Percentiles rank a stretch among this genome's conserved stretches.
These are phyloP conservation scores for Bruguiera parviflora DNA, from an alignment of 345 rosid species.

Conservation along the genomic window DNA sequence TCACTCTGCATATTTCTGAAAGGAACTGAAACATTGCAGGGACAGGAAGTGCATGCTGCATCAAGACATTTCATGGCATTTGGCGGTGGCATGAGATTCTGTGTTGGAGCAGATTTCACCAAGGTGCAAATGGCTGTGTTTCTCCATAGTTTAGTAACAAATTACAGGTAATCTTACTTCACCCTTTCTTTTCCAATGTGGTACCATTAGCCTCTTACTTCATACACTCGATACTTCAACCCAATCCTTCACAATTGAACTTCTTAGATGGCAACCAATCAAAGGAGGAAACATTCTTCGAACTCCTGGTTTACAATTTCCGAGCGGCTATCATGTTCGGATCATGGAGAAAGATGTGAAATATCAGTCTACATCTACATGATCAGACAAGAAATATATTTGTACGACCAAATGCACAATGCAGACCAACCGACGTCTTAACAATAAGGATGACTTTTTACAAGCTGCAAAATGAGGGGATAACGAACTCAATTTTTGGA, in stretches of 20 bases:
- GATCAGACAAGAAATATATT: constrained; percentile 7
- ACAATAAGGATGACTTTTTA: constrained; percentile 1
- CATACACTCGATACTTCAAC: neutral
- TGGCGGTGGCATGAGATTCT: constrained; percentile 97
- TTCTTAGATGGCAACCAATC: constrained; percentile 61
- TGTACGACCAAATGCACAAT: neutral
- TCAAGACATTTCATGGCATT: constrained; percentile 88
- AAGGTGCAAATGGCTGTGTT: constrained; percentile 83
- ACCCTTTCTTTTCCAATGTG: too few relatives aligned
- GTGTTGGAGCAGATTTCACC: constrained; percentile 90
- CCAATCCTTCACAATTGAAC: constrained; percentile 14
- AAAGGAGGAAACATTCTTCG: constrained; percentile 72
- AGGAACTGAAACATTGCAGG: constrained; percentile 39
- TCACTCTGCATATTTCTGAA: neutral
- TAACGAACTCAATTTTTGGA: neutral
- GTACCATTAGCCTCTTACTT: too few relatives aligned
- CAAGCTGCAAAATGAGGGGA: constrained; percentile 19
- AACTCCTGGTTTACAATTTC: constrained; percentile 89
- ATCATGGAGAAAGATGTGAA: constrained; percentile 40
- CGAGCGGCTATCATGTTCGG: constrained; percentile 64
- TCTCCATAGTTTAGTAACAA: constrained; percentile 77
- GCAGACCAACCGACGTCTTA: constrained; percentile 8
- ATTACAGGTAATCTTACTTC: constrained; percentile 55
- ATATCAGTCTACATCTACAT: constrained; percentile 8
- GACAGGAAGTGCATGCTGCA: constrained; percentile 48